Base-by-base conservation (phyloP, 2,329 filamentous ascomycete genomes). In the Beauveria sp. region DNA sequence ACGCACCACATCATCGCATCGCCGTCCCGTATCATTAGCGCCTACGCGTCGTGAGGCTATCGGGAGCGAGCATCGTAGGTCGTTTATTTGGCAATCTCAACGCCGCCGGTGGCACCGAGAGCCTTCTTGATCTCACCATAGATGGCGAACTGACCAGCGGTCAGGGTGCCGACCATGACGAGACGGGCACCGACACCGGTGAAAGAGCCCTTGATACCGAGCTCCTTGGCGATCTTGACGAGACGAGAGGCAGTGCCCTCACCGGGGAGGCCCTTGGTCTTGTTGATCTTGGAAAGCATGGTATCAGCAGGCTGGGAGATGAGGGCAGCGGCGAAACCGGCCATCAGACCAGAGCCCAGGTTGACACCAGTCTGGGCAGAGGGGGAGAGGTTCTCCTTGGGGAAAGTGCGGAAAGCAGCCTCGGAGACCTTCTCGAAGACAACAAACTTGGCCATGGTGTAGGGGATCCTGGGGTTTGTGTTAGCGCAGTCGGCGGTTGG, bases 201-300 rank as follows among this genome's bases (percentile, higher is more conserved):
- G 81, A 87, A 96, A 61, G 85, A 89, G 69, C 91, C 91, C 69
- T 81, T 82, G 75, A 96, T 65, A 73, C 91, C 91, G 70, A 96
- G 88, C 79, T 96, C 90, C 79, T 87, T 89, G 69, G 79, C 90
- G 72, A 96, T 96, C 87, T 95, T 95, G 82, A 93, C 81, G 72
- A 96, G 79, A 77, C 91, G 88, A 76, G 81, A 83, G 74, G 84
- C 84, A 71, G 89, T 95, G 72, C 91, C 86, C 82, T 96, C 90
- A 82, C 91, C 91, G 67, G 91, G 90, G 64, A 86, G 81, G 79
- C 90, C 91, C 82, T 91, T 87, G 79, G 89, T 91, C 89, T 95
- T 95, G 89, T 96, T 96, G 84, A 96, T 95, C 86, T 93, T 95
- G 80, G 85, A 89, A 67, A 96, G 87, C 91, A 96, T 96, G 74